Evolutionary conservation across 208 protist species (phyloP), one percentile per base, ranked within the genome.

Genomic region (Leishmania gerbilli): DNA sequence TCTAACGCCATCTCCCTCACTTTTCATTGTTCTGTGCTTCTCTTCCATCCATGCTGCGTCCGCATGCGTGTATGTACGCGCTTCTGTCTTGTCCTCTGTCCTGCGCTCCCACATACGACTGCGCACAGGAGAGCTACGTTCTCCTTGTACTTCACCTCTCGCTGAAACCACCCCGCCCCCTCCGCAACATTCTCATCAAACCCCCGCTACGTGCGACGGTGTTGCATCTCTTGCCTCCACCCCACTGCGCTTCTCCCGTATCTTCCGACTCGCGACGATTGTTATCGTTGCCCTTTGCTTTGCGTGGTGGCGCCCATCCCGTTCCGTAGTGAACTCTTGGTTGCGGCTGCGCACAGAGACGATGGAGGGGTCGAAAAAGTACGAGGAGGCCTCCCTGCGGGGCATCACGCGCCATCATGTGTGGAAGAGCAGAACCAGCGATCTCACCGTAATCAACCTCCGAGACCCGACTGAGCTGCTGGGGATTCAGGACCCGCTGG

Each of bases 391-490:
- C 15, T 40, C 71, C 11, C 31, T 74, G 77, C 81, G 77, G 13
- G 77, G 81, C 37, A 49, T 79, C 47, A 58, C 72, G 24, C 51
- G 72, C 69, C 79, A 92, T 24, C 91, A 96, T 56, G 90, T 94
- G 17, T 96, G 93, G 93, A 83, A 71, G 45, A 92, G 87, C 64
- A 89, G 91, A 60, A 84, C 86, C 34, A 77, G 90, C 34, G 89
- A 94, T 53, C 77, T 96, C 47, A 91, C 90, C 3, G 87, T 96
- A 8, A 84, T 96, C 76, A 95, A 94, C 74, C 86, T 96, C 72
- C 87, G 93, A 40, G 87, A 95, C 69, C 56, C 75, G 4, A 80
- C 65, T 37, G 91, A 95, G 82, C 24, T 80, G 64, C 76, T 96
- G 64, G 21, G 74, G 24, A 83, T 72, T 27, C 71, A 40, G 31